A percentile compares a stretch with the other conserved stretches of the same genome.
These are phyloP conservation scores for Phytophthora foliorum DNA, from an alignment of 352 stramenopile genomes.

Conservation along the genomic window DNA sequence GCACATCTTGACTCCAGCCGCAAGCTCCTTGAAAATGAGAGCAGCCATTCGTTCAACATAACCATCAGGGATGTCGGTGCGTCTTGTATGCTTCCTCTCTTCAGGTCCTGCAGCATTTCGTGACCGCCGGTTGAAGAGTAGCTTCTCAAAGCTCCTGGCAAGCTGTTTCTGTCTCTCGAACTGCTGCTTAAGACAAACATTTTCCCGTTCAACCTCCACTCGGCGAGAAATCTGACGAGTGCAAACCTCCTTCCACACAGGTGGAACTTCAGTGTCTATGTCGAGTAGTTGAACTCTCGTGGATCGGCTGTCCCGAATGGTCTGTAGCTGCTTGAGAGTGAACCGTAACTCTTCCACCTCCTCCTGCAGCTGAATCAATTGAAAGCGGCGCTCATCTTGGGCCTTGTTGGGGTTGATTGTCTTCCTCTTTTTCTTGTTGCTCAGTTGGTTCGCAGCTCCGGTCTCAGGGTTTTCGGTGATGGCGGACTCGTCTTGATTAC, in stretches of 20 bases:
- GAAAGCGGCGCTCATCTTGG: constrained; percentile 35
- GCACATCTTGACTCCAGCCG: constrained; percentile 40
- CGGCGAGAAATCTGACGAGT: constrained; percentile 21
- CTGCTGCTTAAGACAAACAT: constrained; percentile 38
- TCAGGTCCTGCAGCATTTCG: constrained; percentile 1
- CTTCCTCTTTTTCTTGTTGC: constrained; percentile 22
- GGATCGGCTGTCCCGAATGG: constrained; percentile 1
- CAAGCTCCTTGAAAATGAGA: constrained; percentile 41
- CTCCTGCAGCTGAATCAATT: constrained; percentile 29
- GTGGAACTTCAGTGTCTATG: constrained; percentile 12
- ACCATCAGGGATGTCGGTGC: constrained; percentile 24
- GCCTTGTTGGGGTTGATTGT: constrained; percentile 42
- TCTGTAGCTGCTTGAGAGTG: constrained; percentile 22
- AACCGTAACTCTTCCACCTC: constrained; percentile 29
- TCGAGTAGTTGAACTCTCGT: neutral
- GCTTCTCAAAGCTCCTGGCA: constrained; percentile 37
- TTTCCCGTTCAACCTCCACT: constrained; percentile 36
- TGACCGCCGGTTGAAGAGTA: constrained; percentile 25
- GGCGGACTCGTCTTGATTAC: neutral
- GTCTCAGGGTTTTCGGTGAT: neutral
- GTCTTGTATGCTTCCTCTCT: constrained; percentile 22
- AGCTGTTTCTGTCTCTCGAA: constrained; percentile 41
- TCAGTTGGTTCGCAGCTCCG: neutral
- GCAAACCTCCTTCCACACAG: constrained; percentile 43
- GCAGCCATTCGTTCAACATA: constrained; percentile 30